Base-by-base conservation (phyloP, 2,329 filamentous ascomycete genomes). In the Mycosphaerella sp. region DNA sequence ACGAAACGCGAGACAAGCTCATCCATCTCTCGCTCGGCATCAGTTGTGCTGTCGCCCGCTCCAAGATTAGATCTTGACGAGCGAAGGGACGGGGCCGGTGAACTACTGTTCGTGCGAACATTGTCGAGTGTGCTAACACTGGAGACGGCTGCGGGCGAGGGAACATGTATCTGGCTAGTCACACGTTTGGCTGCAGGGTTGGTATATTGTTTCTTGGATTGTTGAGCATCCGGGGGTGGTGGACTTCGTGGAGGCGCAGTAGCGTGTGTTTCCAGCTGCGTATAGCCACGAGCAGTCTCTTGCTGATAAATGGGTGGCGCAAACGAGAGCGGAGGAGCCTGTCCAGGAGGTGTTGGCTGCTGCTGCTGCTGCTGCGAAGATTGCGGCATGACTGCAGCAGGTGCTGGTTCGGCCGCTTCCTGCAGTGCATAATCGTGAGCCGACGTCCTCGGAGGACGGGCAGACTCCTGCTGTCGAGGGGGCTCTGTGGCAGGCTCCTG, bases 1-100 rank as follows among this genome's bases (percentile, higher is more conserved):
- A 69, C 59, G 53, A 69, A 69, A 14, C 64, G 62, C 8, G 67
- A 69, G 6, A 69, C 61, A 3, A 69, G 59, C 51, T 69, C 66
- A 31, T 65, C 62, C 31, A 44, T 48, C 17, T 61, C 59, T 14
- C 58, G 56, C 38, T 62, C 56, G 12, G 58, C 56, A 10, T 54
- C 50, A 36, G 57, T 52, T 7, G 38, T 45, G 23, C 59, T 29
- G 26, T 29, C 26, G 26, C 26, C 59, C 10, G 59, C 56, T 12
- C 50, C 58, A 21, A 61, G 47, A 21, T 62, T 64, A 11, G 62
- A 64, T 21, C 51, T 56, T 12, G 64, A 60, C 10, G 63, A 66
- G 10, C 57, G 55, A 29, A 66, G 53, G 8, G 66, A 68, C 8
- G 61, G 52, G 4, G 62, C 63, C 4, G 66, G 66, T 8, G 66